phyloP scores from a whole-genome alignment of 495 filamentous ascomycete genomes.

The Daldinia loculata region DNA sequence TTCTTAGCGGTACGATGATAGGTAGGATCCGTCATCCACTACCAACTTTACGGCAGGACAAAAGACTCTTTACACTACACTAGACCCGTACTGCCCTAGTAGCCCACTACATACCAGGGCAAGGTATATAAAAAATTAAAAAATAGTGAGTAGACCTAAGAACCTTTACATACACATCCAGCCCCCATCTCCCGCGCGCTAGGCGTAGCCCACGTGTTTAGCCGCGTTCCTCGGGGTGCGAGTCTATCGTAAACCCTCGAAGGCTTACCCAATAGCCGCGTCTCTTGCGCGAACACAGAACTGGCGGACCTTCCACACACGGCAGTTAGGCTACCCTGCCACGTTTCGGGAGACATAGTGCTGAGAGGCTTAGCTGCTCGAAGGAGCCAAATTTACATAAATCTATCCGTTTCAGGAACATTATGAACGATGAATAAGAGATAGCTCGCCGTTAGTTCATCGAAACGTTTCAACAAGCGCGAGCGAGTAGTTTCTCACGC shows the following conservation, averaged over 20 bases:
- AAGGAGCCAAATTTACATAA: constrained; percentile 35
- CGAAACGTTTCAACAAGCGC: constrained; percentile 17
- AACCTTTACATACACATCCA: constrained; percentile 3
- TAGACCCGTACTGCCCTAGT: not conserved
- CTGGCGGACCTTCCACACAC: constrained; percentile 23
- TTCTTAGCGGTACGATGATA: constrained; percentile 18
- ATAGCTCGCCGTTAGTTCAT: constrained; percentile 28
- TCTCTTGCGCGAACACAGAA: not conserved
- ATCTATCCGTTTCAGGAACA: constrained; percentile 31
- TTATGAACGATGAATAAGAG: constrained; percentile 13
- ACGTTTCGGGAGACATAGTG: constrained; percentile 29
- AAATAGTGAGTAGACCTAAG: constrained; percentile 15
- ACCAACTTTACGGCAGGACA: constrained; percentile 26
- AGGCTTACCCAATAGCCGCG: constrained; percentile 8
- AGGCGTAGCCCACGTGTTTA: constrained; percentile 36
- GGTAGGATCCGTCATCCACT: constrained; percentile 29
- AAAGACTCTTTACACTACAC: not conserved
- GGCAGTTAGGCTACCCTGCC: constrained; percentile 28
- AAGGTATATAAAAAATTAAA: not conserved
- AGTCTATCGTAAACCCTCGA: constrained; percentile 16
- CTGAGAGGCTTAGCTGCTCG: constrained; percentile 32
- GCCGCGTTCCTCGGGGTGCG: constrained; percentile 28
- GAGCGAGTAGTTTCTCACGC: not conserved
- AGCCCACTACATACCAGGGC: not conserved
- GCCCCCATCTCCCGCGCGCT: constrained; percentile 33